Evolutionary conservation across 495 filamentous ascomycete species (phyloP).

Genomic region (Xylaria acuta): DNA sequence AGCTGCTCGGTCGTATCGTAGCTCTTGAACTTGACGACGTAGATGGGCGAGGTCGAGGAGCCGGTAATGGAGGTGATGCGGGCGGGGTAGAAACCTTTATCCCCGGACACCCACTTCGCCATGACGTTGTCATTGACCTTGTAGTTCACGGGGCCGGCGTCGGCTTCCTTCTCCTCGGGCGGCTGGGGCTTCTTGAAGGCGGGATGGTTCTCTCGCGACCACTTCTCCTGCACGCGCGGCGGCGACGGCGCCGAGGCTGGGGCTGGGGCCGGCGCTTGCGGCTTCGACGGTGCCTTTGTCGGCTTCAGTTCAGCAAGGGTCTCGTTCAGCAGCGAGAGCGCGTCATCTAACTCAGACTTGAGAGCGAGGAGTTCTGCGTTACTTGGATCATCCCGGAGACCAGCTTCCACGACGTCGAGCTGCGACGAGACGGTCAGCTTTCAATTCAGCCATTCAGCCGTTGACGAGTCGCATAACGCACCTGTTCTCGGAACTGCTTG

Average conservation of each 20-base stretch:
- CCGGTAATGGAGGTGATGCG: constrained; percentile 93
- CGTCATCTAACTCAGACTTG: constrained; percentile 81
- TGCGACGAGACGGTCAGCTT: constrained; percentile 43
- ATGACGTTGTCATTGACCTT: constrained; percentile 89
- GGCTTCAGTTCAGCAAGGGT: constrained; percentile 81
- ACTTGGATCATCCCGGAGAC: constrained; percentile 81
- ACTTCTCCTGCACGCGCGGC: constrained; percentile 66
- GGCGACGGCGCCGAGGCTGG: constrained; percentile 45
- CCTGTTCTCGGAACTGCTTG: constrained; percentile 84
- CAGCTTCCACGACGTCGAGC: constrained; percentile 80
- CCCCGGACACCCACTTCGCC: constrained; percentile 89
- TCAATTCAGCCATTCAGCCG: too few species aligned
- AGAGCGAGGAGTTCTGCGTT: constrained; percentile 82
- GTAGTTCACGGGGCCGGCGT: constrained; percentile 61
- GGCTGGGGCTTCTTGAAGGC: constrained; percentile 65
- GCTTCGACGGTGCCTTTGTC: constrained; percentile 48
- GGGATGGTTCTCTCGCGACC: constrained; percentile 75
- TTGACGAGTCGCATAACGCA: constrained; percentile 10
- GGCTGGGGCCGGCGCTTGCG: constrained; percentile 36
- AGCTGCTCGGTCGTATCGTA: constrained; percentile 89
- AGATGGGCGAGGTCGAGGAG: constrained; percentile 84
- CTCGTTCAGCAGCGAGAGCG: constrained; percentile 78
- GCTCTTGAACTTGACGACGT: constrained; percentile 90
- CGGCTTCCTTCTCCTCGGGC: constrained; percentile 50
- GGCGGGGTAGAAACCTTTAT: constrained; percentile 90